A percentile compares a stretch with the other conserved stretches of the same genome.
phyloP scores from a whole-genome alignment of 768 basidiomycete genomes.

The Lanmaoa pseudosensibilis region DNA sequence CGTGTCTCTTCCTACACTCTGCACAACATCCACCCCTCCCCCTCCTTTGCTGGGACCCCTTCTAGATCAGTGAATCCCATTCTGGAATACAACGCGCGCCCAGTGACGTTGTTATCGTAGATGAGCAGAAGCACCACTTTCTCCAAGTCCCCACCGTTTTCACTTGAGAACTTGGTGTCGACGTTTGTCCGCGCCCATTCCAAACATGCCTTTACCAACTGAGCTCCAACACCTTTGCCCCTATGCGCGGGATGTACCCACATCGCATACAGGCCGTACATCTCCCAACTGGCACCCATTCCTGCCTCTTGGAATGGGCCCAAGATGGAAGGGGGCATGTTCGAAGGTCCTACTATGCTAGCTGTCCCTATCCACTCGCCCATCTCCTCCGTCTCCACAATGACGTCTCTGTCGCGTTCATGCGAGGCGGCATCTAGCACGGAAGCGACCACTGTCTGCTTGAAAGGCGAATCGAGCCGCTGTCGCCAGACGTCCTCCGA shows the following conservation, averaged over 20 bases:
- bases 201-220: constrained; percentile 20
- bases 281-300: constrained; percentile 15
- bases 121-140: constrained; percentile 23
- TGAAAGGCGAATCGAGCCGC: constrained; percentile 15
- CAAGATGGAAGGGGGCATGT: not conserved
- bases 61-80: constrained; percentile 20
- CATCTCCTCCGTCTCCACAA: no score
- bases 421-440: not conserved
- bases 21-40: constrained; percentile 22
- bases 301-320: constrained; percentile 17
- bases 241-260: constrained; percentile 33
- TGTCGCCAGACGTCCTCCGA: constrained; percentile 24
- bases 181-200: constrained; percentile 25
- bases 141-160: not conserved
- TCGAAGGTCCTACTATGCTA: constrained; percentile 15
- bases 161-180: constrained; percentile 9
- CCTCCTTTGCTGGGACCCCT: constrained; percentile 6
- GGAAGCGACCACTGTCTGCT: constrained; percentile 19
- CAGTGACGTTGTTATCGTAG: constrained; percentile 13
- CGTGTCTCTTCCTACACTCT: constrained; percentile 32
- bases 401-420: not conserved
- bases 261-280: constrained; percentile 24
- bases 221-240: constrained; percentile 20
- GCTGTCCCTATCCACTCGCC: constrained; percentile 25
- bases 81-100: constrained; percentile 21